phyloP scores from a whole-genome alignment of 805 yeast species.

The Saccharomycopsis vini region DNA sequence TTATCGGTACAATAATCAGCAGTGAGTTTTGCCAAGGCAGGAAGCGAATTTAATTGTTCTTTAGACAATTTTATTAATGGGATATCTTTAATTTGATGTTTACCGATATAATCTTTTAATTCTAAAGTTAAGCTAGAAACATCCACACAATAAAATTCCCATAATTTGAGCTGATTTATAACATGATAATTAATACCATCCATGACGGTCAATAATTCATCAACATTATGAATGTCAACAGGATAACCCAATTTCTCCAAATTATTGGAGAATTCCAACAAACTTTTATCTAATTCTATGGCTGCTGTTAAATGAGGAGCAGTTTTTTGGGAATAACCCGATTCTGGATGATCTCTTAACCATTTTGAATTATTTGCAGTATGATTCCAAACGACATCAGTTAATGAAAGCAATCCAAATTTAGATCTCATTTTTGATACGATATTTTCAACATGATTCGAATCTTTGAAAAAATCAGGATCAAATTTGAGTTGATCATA shows the following conservation, averaged over 20 bases:
- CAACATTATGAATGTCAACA: constrained; percentile 37
- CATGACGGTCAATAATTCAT: constrained; percentile 53
- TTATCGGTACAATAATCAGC: constrained; percentile 32
- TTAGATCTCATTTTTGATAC: constrained; percentile 41
- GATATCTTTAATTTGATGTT: constrained; percentile 14
- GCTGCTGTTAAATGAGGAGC: constrained; percentile 88
- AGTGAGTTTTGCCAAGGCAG: constrained; percentile 41
- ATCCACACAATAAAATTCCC: constrained; percentile 84
- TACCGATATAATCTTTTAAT: constrained; percentile 32
- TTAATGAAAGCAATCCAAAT: constrained; percentile 62
- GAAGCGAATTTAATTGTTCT: constrained; percentile 31
- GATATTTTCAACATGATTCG: constrained; percentile 44
- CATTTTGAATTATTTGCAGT: constrained; percentile 87
- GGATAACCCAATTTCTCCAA: constrained; percentile 57
- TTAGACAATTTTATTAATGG: constrained; percentile 37
- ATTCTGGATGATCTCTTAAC: constrained; percentile 80
- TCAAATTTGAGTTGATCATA: constrained; percentile 80
- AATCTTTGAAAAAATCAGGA: constrained; percentile 44
- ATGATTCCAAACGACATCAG: constrained; percentile 92
- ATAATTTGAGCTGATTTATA: constrained; percentile 53
- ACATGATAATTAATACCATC: constrained; percentile 66
- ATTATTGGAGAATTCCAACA: constrained; percentile 54
- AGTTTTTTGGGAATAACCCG: constrained; percentile 77
- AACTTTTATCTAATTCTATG: constrained; percentile 66
- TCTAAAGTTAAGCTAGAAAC: constrained; percentile 34